Evolutionary conservation across 169 alveolate genomes (phyloP).

Genomic region (Cyclospora cayetanensis): DNA sequence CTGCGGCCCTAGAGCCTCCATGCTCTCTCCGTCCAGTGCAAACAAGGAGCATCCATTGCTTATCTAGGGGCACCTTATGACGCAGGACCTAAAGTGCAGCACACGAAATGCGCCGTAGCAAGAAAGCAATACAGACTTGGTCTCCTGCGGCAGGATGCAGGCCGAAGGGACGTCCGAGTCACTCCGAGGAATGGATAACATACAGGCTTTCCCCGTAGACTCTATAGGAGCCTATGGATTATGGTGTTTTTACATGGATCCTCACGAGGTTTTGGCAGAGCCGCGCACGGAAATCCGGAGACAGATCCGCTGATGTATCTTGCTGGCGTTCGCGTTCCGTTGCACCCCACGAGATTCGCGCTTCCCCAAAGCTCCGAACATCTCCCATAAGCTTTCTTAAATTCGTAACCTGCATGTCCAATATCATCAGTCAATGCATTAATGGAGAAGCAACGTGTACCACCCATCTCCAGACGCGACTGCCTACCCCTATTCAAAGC

Average conservation of each 20-base stretch:
- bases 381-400: constrained; percentile 18
- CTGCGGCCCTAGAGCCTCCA: constrained; percentile 37
- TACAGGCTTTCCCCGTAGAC: too few relatives aligned
- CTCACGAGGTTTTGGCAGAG: constrained; percentile 45
- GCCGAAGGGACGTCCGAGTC: too few relatives aligned
- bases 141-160: too few relatives aligned
- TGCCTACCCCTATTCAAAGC: too few relatives aligned
- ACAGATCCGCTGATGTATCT: neutral
- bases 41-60: constrained; percentile 37
- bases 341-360: constrained; percentile 57
- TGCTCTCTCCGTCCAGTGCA: constrained; percentile 63
- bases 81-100: constrained; percentile 25
- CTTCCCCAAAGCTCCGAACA: constrained; percentile 14
- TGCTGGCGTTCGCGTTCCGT: neutral
- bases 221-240: too few relatives aligned
- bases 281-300: constrained; percentile 53
- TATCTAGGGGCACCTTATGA: constrained; percentile 25
- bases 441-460: too few relatives aligned
- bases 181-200: too few relatives aligned
- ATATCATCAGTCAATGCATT: too few relatives aligned
- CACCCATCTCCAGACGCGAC: too few relatives aligned
- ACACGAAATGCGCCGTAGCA: too few relatives aligned
- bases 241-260: neutral
- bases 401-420: constrained; percentile 10
- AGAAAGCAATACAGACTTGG: too few relatives aligned